Evolutionary conservation across 192 early-diverging fungal genomes (phyloP).

Genomic region (Linnemannia hyalina): DNA sequence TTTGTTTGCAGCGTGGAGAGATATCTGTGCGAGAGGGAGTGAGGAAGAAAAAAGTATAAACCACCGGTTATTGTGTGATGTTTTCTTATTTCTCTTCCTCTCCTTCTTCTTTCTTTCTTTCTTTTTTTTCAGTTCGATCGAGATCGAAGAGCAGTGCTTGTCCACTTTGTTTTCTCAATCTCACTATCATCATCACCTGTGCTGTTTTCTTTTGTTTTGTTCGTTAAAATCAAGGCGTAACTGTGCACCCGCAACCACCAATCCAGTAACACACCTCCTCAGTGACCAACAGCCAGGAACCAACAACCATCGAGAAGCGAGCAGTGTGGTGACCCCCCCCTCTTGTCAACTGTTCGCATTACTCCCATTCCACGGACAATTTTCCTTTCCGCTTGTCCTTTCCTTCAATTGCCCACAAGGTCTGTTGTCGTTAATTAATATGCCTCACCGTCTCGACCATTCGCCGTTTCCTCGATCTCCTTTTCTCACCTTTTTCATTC

Average conservation of each 20-base stretch:
- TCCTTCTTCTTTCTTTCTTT: too few relatives aligned
- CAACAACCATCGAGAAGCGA: background rate
- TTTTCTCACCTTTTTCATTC: background rate
- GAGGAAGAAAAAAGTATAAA: too few relatives aligned
- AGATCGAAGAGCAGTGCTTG: too few relatives aligned
- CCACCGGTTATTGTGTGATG: too few relatives aligned
- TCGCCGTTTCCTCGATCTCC: background rate
- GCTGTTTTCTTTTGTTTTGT: background rate
- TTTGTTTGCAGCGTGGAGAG: too few relatives aligned
- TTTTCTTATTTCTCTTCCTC: too few relatives aligned
- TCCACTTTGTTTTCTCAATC: background rate
- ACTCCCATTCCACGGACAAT: background rate
- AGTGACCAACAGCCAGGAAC: background rate
- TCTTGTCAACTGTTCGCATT: background rate
- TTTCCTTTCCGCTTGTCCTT: background rate
- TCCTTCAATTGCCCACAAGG: background rate
- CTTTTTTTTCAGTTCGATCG: too few relatives aligned
- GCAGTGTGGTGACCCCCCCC: background rate
- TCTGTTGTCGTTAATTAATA: background rate
- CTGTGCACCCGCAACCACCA: background rate
- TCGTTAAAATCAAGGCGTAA: background rate
- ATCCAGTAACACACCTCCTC: background rate
- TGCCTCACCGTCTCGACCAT: background rate
- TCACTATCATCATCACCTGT: background rate
- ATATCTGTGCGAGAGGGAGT: too few relatives aligned